A percentile compares a stretch with the other conserved stretches of the same genome.
Conservation (phyloP, 2,329 filamentous ascomycete genomes). For the Venturia aucupariae region DNA sequence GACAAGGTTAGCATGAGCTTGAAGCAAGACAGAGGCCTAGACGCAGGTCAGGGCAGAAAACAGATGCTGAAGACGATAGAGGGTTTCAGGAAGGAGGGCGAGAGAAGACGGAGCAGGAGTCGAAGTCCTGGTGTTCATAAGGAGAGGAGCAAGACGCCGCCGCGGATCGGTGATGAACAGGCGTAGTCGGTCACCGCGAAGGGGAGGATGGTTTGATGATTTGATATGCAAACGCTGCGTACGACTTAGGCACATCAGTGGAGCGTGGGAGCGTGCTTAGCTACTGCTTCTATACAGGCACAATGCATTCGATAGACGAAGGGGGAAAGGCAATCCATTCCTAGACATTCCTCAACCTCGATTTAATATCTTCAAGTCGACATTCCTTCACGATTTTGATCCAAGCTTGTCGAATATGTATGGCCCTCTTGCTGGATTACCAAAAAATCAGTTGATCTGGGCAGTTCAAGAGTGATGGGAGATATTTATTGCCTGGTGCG, state of each 20-base stretch:
- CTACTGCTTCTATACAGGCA: not conserved
- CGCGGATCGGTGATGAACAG: slow-evolving; percentile 30
- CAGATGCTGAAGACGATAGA: slow-evolving; percentile 91
- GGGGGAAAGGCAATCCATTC: not conserved
- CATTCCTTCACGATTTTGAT: not conserved
- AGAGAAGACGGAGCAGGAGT: slow-evolving; percentile 50
- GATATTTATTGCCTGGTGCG: too few relatives aligned
- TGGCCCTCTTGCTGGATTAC: too few relatives aligned
- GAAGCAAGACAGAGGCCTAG: slow-evolving; percentile 73
- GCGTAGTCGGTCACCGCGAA: not conserved
- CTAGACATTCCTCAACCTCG: not conserved
- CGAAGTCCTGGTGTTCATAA: slow-evolving; percentile 14
- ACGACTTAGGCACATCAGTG: not conserved
- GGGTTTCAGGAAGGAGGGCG: slow-evolving; percentile 74
- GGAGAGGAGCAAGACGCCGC: slow-evolving; percentile 23
- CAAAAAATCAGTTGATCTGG: too few relatives aligned
- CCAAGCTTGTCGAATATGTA: too few relatives aligned
- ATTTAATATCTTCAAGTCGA: not conserved
- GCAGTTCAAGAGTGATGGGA: too few relatives aligned
- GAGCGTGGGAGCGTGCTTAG: not conserved
- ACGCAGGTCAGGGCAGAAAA: slow-evolving; percentile 70
- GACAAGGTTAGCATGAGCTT: slow-evolving; percentile 86
- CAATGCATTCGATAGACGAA: not conserved
- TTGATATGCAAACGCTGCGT: not conserved
- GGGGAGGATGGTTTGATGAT: not conserved